Evolutionary conservation across 1,284 basidiomycete species (phyloP).

Genomic region (Fistulina hepatica): DNA sequence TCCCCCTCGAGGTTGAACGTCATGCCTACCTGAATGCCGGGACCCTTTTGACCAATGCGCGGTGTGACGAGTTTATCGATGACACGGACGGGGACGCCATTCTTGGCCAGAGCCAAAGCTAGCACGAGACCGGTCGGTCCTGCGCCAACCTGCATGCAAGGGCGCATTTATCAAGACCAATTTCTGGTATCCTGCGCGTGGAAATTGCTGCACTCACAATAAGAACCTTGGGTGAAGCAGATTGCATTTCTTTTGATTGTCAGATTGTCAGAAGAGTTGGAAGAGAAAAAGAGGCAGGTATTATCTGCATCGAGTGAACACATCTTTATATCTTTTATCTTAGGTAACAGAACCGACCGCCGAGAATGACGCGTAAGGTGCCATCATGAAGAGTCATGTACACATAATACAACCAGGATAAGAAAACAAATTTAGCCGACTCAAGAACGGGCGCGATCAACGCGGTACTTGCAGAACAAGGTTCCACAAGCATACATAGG

Average conservation of each 20-base stretch:
- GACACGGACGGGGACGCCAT: conserved; percentile 5
- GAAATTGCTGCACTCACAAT: not conserved
- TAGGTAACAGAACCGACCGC: no score
- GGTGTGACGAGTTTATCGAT: conserved; percentile 7
- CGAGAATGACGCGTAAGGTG: no score
- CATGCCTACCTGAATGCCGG: conserved; percentile 6
- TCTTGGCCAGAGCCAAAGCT: conserved; percentile 6
- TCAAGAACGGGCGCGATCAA: no score
- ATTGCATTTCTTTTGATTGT: not conserved
- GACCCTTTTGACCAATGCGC: conserved; percentile 4
- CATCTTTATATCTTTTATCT: no score
- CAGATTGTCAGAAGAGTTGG: no score
- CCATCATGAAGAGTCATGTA: no score
- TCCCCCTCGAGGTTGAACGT: not conserved
- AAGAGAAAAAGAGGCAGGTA: no score
- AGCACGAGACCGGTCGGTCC: conserved; percentile 8
- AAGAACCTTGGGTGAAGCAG: not conserved
- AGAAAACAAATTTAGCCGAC: no score
- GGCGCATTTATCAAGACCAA: not conserved
- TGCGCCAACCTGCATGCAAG: conserved; percentile 6
- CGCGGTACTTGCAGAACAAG: no score
- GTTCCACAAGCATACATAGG: no score
- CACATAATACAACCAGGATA: no score
- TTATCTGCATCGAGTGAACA: no score
- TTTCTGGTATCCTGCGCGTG: not conserved